phyloP scores from a whole-genome alignment of 441 rosid genomes.

The Erodium trifolium region DNA sequence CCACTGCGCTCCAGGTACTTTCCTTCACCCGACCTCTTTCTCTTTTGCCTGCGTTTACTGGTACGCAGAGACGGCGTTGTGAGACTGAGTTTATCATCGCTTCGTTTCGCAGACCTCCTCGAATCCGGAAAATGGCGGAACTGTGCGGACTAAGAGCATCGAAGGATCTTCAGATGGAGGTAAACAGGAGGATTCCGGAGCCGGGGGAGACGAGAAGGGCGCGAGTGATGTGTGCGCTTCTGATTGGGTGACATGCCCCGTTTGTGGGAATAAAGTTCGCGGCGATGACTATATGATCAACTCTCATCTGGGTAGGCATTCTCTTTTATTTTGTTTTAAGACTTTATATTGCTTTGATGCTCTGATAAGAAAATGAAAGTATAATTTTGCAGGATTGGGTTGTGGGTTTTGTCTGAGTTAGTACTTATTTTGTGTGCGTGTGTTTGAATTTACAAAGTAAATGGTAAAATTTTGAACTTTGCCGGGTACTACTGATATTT shows the following conservation, averaged over 20 bases:
- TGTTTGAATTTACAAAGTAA: neutral
- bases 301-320: constrained; percentile 48
- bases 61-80: no score
- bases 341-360: neutral
- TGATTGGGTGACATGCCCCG: constrained; percentile 39
- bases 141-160: constrained; percentile 4
- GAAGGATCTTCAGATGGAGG: constrained; percentile 8
- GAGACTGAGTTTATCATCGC: neutral
- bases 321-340: neutral
- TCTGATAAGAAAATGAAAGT: neutral
- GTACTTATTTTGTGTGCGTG: neutral
- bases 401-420: neutral
- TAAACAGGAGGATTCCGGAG: constrained; percentile 11
- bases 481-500: neutral
- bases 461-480: neutral
- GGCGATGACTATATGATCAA: constrained; percentile 40
- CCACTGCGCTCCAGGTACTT: constrained; percentile 33
- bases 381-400: neutral
- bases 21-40: constrained; percentile 6
- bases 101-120: constrained; percentile 9
- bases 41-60: neutral
- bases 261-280: constrained; percentile 37
- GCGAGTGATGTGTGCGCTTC: neutral
- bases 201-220: constrained; percentile 14
- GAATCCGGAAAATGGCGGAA: constrained; percentile 27